phyloP scores from a whole-genome alignment of 2,329 filamentous ascomycete species.

The Pestalotiopsis sp. region DNA sequence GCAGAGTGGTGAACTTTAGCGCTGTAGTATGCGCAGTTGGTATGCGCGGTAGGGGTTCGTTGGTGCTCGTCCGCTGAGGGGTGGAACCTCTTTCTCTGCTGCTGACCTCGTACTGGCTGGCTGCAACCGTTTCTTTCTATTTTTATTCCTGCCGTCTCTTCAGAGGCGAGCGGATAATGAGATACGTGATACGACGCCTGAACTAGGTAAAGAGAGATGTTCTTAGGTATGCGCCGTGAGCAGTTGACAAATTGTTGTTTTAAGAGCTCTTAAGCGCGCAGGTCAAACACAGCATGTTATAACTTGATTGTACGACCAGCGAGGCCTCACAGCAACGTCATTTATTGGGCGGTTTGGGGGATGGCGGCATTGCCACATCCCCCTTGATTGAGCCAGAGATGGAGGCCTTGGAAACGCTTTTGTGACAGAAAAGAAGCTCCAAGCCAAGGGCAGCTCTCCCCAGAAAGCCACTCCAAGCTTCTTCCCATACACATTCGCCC shows the following conservation, averaged over 20 bases:
- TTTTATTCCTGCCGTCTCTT: background rate
- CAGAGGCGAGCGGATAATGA: background rate
- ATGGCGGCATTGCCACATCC: conserved; percentile 18
- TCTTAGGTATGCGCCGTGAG: background rate
- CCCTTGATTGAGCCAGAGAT: background rate
- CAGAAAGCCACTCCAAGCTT: background rate
- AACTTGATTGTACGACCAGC: conserved; percentile 6
- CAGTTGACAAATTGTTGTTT: background rate
- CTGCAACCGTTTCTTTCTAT: background rate
- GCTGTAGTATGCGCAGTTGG: conserved; percentile 1
- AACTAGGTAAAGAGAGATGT: background rate
- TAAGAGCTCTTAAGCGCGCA: background rate
- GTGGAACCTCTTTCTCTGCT: background rate
- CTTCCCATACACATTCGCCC: background rate
- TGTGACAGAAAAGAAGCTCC: background rate
- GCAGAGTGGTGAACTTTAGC: conserved; percentile 5
- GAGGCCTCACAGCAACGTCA: conserved; percentile 32
- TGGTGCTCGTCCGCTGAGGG: background rate
- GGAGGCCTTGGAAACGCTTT: background rate
- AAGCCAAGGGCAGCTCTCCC: background rate
- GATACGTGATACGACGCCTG: background rate
- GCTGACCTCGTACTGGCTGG: background rate
- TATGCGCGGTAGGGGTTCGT: background rate
- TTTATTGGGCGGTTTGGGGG: conserved; percentile 19
- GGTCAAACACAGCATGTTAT: background rate